Percentiles rank a stretch among this genome's conserved stretches.
Evolutionary conservation across 139 green algal genomes (phyloP).

Genomic region (Picochlorum costavermella): DNA sequence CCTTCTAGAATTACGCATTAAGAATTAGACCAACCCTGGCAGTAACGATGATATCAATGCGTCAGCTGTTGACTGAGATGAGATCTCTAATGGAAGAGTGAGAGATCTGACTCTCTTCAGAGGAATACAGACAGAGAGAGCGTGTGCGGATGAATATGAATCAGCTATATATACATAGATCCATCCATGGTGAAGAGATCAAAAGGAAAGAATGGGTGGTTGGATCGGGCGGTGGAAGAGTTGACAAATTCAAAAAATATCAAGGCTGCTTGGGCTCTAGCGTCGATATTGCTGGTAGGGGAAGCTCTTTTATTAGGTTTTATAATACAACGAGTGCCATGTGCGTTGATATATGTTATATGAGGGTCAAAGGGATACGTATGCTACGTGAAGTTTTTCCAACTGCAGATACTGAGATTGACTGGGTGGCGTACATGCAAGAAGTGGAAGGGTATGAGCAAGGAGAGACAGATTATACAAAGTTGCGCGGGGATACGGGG

Average conservation of each 20-base stretch:
- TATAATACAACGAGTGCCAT: slow-evolving; percentile 4
- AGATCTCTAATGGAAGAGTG: background rate
- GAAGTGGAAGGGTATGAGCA: slow-evolving; percentile 31
- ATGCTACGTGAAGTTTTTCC: background rate
- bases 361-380: background rate
- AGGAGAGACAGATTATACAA: slow-evolving; percentile 69
- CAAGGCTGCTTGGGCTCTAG: background rate
- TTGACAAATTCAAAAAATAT: slow-evolving; percentile 4
- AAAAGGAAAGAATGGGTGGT: background rate
- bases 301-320: slow-evolving; percentile 5
- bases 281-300: slow-evolving; percentile 1
- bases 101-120: too few species aligned
- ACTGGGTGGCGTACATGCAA: slow-evolving; percentile 50
- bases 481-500: slow-evolving; percentile 63
- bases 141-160: too few species aligned
- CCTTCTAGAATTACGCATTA: background rate
- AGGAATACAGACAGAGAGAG: too few species aligned
- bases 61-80: too few species aligned
- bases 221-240: background rate
- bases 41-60: too few species aligned
- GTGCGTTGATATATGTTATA: slow-evolving; percentile 2
- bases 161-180: too few species aligned
- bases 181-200: background rate
- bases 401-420: slow-evolving; percentile 50
- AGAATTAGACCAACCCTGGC: too few species aligned